phyloP scores from a whole-genome alignment of 2,329 filamentous ascomycete genomes.

The Clarireedia sp. region DNA sequence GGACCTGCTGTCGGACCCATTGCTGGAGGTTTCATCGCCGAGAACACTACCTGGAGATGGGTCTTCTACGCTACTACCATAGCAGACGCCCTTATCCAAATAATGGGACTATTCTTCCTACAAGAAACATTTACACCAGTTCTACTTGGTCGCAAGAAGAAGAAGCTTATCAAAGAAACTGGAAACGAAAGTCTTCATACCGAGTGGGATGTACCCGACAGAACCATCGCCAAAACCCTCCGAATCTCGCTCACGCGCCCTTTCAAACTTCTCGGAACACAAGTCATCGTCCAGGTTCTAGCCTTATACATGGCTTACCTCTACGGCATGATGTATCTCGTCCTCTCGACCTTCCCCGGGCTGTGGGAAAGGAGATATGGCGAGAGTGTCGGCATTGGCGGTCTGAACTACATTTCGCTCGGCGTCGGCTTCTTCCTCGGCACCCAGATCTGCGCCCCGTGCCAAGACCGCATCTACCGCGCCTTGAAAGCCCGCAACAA shows the following conservation, averaged over 20 bases:
- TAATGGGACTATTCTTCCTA: constrained; percentile 35
- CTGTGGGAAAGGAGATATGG: constrained; percentile 50
- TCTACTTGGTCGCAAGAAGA: constrained; percentile 37
- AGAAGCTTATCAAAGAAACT: constrained; percentile 40
- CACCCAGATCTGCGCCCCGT: constrained; percentile 27
- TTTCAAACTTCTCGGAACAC: constrained; percentile 39
- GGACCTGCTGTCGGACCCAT: constrained; percentile 34
- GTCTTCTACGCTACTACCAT: constrained; percentile 44
- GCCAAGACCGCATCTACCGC: constrained; percentile 27
- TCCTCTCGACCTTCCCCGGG: constrained; percentile 51
- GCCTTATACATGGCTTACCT: constrained; percentile 44
- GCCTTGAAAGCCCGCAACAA: constrained; percentile 22
- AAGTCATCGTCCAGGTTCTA: constrained; percentile 45
- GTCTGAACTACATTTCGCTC: constrained; percentile 44
- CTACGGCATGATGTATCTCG: constrained; percentile 47
- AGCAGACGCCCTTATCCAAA: constrained; percentile 35
- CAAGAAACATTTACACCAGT: constrained; percentile 44
- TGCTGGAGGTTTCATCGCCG: constrained; percentile 43
- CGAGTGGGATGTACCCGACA: constrained; percentile 39
- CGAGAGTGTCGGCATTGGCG: constrained; percentile 49
- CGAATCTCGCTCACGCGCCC: constrained; percentile 40
- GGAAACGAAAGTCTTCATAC: constrained; percentile 40
- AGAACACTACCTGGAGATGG: constrained; percentile 45
- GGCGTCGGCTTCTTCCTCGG: constrained; percentile 37
- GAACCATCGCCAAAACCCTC: constrained; percentile 30